Evolutionary conservation across 768 basidiomycete species (phyloP).

Genomic region (Lenzites betulinus): DNA sequence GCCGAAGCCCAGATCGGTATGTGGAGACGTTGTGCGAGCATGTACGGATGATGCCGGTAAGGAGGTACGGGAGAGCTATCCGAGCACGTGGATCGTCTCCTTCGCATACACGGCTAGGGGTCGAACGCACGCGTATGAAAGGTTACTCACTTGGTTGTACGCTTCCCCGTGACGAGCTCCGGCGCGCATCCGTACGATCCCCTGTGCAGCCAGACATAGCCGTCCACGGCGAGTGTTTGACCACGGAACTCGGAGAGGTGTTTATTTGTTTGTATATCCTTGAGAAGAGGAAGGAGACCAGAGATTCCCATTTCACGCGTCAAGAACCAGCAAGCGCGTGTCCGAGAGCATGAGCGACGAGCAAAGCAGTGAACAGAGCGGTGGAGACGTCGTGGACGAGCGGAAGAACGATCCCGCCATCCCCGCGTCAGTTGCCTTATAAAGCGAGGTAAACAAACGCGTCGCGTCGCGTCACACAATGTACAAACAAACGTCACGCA

Average conservation of each 20-base stretch:
- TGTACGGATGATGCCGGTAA: background rate
- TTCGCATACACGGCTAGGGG: background rate
- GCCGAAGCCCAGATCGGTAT: background rate
- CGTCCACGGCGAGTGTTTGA: constrained; percentile 89
- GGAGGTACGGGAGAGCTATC: background rate
- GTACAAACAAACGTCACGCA: constrained; percentile 15
- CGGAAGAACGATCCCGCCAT: background rate
- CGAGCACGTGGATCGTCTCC: background rate
- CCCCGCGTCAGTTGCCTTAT: constrained; percentile 9
- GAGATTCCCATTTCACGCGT: constrained; percentile 78
- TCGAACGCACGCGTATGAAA: background rate
- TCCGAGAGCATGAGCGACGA: background rate
- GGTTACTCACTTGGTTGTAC: constrained; percentile 72
- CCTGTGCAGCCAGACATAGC: constrained; percentile 91
- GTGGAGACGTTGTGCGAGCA: background rate
- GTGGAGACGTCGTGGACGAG: background rate
- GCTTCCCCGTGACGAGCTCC: constrained; percentile 83
- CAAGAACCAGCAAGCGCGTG: background rate
- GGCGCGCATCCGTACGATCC: constrained; percentile 90
- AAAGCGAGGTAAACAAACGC: constrained; percentile 14
- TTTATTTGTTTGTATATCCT: constrained; percentile 79
- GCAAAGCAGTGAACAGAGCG: background rate
- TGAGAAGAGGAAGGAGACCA: constrained; percentile 87
- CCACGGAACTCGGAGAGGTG: constrained; percentile 83
- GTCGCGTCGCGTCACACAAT: constrained; percentile 20